phyloP scores from a whole-genome alignment of 257 asterid species.

The Scutellaria baicalensis region DNA sequence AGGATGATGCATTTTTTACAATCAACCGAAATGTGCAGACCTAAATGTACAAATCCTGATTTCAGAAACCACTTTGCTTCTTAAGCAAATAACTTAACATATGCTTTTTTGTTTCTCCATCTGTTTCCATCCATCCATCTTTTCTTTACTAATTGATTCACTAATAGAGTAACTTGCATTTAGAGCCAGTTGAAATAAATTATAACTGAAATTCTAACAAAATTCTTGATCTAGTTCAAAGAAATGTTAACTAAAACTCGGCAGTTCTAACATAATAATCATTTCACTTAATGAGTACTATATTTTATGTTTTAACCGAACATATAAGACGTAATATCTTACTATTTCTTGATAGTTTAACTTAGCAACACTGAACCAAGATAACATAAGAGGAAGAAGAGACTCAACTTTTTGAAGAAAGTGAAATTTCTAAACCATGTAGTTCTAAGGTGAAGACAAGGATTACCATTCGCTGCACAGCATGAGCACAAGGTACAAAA shows the following conservation, averaged over 20 bases:
- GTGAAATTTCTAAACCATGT: not conserved
- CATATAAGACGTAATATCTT: not conserved
- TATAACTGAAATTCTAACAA: not conserved
- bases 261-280: not conserved
- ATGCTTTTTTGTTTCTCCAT: not conserved
- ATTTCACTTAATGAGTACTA: not conserved
- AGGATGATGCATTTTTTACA: constrained; percentile 78
- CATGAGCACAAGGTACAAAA: not conserved
- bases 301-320: not conserved
- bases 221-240: not conserved
- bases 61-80: not conserved
- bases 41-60: constrained; percentile 28
- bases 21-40: constrained; percentile 86
- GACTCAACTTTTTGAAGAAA: not conserved
- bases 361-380: not conserved
- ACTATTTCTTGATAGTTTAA: not conserved
- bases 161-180: not conserved
- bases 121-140: not conserved
- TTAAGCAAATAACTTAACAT: not conserved
- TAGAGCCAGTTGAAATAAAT: not conserved
- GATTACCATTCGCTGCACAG: not conserved
- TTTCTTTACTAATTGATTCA: not conserved
- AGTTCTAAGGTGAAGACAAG: not conserved
- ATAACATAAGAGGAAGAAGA: not conserved
- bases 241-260: not conserved